Base-by-base conservation (phyloP, 441 rosid genomes). In the Erodium texanum region DNA sequence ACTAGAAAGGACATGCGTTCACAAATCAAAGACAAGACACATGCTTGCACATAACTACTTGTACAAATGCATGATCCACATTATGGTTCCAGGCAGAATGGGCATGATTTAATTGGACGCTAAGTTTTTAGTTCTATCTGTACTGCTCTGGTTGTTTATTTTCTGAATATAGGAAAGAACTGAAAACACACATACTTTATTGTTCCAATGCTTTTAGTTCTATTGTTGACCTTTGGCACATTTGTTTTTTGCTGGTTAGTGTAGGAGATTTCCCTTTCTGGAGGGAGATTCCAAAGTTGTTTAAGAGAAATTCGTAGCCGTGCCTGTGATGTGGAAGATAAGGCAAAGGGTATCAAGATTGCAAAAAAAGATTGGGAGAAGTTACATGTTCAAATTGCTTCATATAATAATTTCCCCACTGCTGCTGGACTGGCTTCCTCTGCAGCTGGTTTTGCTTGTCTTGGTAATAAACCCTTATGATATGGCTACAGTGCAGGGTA, bases 371-470 rank as follows among this genome's bases (percentile, higher is more conserved):
- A 92, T 67, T 94, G 96, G 99, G 90, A 88, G 75, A 88, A 86
- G 36, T 34, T 94, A 80, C 83, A 88, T 71, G 66, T 94, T 0
- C 98, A 89, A 71, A 85, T 92, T 80, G 93, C 99, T 71, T 92
- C 99, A 14, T 88, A 78, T 70, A 94, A 94, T 78, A 92, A 86
- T 76, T 94, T 94, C 69, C 98, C 99, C 54, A 88, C 96, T 27
- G 97, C 94, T 66, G 99, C 98, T 79, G 99, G 99, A 32, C 81
- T 94, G 80, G 99, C 99, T 75, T 94, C 98, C 77, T 94, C 98
- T 23, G 96, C 98, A 0, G 97, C 99, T 73, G 98, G 99, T 27
- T 84, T 94, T 75, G 98, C 99, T 64, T 92, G 98, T 80, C 87
- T 93, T 67, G 99, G 99, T 91, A 86, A 71, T 62, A 1, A 0